A percentile compares a stretch with the other conserved stretches of the same genome.
Conservation (phyloP, 148 eudicot species). For the Beta vulgaris region DNA sequence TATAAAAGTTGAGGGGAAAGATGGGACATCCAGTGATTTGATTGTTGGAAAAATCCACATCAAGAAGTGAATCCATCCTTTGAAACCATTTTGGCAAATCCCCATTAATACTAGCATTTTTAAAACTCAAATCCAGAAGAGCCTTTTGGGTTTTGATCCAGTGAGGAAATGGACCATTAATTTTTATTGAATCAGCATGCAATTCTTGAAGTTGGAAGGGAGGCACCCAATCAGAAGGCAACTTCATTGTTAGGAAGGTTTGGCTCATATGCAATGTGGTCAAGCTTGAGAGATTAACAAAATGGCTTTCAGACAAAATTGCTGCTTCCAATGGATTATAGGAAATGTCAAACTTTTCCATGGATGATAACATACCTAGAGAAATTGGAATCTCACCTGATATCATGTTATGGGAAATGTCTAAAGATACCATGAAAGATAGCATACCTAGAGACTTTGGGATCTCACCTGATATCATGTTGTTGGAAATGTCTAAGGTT, state of each 20-base stretch:
- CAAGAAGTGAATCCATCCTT: background rate
- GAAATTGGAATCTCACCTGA: background rate
- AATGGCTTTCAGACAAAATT: conserved; percentile 4
- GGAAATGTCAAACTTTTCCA: background rate
- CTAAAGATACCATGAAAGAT: too few relatives aligned
- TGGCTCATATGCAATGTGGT: background rate
- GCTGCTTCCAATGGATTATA: conserved; percentile 6
- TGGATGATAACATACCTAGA: background rate
- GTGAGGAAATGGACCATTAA: conserved; percentile 14
- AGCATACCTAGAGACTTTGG: too few relatives aligned
- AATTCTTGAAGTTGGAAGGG: conserved; percentile 16
- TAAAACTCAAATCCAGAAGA: background rate
- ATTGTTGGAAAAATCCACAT: conserved; percentile 3
- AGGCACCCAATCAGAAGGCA: conserved; percentile 26
- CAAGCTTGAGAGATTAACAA: conserved; percentile 23
- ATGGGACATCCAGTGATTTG: background rate
- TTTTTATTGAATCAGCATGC: background rate
- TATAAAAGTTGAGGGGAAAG: background rate
- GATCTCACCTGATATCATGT: too few relatives aligned
- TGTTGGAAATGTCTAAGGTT: too few relatives aligned
- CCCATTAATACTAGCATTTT: conserved; percentile 10
- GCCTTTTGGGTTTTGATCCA: conserved; percentile 25
- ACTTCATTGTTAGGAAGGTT: conserved; percentile 6
- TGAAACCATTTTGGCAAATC: conserved; percentile 19
- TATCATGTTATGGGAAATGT: background rate